A percentile compares a stretch with the other conserved stretches of the same genome.
Evolutionary conservation across 495 filamentous ascomycete genomes (phyloP).

Genomic region (Daldinia childiae): DNA sequence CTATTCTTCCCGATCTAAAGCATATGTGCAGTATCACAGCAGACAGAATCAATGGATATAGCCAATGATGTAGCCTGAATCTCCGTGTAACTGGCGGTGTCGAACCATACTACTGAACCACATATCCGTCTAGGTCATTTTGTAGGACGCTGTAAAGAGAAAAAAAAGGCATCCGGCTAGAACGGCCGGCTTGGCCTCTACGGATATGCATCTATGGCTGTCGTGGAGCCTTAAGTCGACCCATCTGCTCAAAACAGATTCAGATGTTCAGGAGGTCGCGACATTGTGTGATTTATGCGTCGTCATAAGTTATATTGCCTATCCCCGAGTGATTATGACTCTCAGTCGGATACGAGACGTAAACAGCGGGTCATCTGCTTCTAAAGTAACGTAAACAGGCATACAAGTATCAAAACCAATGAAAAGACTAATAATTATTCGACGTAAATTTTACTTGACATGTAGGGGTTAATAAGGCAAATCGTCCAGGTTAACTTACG

Average conservation of each 20-base stretch:
- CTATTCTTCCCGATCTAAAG: constrained; percentile 2
- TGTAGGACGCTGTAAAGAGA: constrained; percentile 25
- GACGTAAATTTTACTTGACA: background rate
- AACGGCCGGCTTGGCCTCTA: constrained; percentile 22
- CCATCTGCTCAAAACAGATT: constrained; percentile 21
- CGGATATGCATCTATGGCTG: constrained; percentile 15
- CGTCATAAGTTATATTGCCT: constrained; percentile 10
- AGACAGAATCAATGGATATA: constrained; percentile 4
- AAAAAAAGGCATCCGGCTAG: constrained; percentile 2
- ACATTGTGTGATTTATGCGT: constrained; percentile 14
- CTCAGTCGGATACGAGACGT: constrained; percentile 6
- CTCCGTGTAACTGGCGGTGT: constrained; percentile 21
- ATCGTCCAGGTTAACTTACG: constrained; percentile 7
- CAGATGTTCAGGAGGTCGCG: constrained; percentile 11
- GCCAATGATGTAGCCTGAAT: constrained; percentile 14
- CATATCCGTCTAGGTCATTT: background rate
- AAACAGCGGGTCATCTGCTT: constrained; percentile 18
- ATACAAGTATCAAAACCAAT: constrained; percentile 3
- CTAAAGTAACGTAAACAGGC: background rate
- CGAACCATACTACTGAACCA: constrained; percentile 14
- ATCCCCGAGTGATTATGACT: constrained; percentile 6
- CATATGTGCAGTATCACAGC: constrained; percentile 18
- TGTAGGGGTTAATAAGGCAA: background rate
- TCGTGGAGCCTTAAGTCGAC: constrained; percentile 32
- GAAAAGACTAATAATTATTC: background rate